Base-by-base conservation (phyloP, 1,284 basidiomycete species). In the Naganishia cerealis region DNA sequence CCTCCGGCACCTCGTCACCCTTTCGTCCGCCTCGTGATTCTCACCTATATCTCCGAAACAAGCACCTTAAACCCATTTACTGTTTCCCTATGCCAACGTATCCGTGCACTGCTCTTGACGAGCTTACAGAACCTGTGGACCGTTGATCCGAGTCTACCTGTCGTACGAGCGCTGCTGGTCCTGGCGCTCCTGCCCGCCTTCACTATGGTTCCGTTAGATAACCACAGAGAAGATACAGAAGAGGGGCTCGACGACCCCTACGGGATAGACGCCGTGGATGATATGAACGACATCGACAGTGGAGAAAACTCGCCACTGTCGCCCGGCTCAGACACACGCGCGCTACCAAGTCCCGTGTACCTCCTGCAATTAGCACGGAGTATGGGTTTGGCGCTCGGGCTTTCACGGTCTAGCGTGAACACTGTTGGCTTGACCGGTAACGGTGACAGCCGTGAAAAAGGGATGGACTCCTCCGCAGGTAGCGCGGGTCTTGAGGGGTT, bases 401-500 rank as follows among this genome's bases (percentile, higher is more conserved):
- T 53, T 38, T 38, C 52, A 40, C 61, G 61, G 9, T 50, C 61
- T 8, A 40, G 9, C 21, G 24, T 38, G 13, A 24, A 39, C 3
- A 54, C 53, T 29, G 38, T 63, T n/a, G 61, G 61, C 21, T 18
- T 29, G 21, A 26, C 4, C 21, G 52, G 53, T 54, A 50, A 29
- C n/a, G 50, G 38, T 4, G 7, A 26, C 21, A 6, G 29, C 29
- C 29, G 29, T 33, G 29, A 33, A 6, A 21, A 54, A 6, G 61
- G 61, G 12, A 18, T 36, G 43, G 58, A 61, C 6, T 50, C 46
- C 46, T 50, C n/a, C 10, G 21, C 46, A 24, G 46, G 46, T 8
- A n/a, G 24, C 21, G 16, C 40, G 29, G 58, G 58, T 9, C 21
- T 63, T n/a, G 61, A 63, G 7, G 61, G 61, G 33, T 63, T 26